phyloP scores from a whole-genome alignment of 441 rosid genomes.

The Eruca vesicaria region DNA sequence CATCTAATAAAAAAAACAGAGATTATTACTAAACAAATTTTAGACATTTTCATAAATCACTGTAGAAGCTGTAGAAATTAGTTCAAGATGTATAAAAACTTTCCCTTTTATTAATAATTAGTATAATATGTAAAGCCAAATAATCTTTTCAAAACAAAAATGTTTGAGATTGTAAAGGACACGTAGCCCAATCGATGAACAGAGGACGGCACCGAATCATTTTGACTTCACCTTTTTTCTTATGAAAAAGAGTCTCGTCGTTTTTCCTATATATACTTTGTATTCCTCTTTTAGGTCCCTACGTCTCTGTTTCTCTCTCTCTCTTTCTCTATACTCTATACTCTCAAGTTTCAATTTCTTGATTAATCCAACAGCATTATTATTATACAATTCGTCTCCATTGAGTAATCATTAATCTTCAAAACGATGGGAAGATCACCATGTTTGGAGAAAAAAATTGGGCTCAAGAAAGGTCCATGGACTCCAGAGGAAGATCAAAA shows the following conservation, averaged over 20 bases:
- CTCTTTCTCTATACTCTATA: background rate
- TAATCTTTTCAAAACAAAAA: background rate
- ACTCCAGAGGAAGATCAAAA: constrained; percentile 70
- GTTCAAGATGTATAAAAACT: background rate
- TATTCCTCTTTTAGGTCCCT: constrained; percentile 37
- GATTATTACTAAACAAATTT: background rate
- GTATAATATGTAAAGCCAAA: background rate
- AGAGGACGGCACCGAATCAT: constrained; percentile 88
- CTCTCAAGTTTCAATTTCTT: constrained; percentile 4
- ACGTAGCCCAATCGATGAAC: constrained; percentile 50
- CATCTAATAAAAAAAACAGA: background rate
- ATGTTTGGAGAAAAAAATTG: constrained; percentile 58
- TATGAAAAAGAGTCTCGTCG: constrained; percentile 12
- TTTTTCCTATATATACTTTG: constrained; percentile 45
- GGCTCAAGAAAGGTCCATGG: constrained; percentile 72
- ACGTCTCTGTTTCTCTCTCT: background rate
- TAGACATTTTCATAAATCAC: background rate
- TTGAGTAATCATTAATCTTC: background rate
- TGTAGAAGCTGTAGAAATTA: background rate
- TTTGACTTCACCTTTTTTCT: constrained; percentile 48
- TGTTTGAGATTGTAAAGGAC: constrained; percentile 36
- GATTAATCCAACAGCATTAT: constrained; percentile 1
- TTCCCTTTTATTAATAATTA: background rate
- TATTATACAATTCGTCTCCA: background rate
- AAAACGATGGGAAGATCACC: constrained; percentile 54